These are phyloP conservation scores for Pseudohyphozyma bogoriensis DNA, from an alignment of 768 basidiomycete genomes.

Conservation along the genomic window DNA sequence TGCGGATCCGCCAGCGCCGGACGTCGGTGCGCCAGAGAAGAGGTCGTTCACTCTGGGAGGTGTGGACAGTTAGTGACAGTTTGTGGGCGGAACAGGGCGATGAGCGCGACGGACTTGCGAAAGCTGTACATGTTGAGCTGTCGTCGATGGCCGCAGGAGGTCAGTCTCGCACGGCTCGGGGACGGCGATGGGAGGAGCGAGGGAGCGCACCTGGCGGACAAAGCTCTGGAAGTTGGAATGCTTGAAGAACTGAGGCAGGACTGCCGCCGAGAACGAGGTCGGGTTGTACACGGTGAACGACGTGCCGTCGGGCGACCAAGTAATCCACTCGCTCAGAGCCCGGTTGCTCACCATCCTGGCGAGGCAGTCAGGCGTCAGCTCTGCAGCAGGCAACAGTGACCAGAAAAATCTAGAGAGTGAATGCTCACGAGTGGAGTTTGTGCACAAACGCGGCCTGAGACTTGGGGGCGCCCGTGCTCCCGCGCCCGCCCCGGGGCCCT, in stretches of 20 bases:
- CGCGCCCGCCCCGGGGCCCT: not conserved
- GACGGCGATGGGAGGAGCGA: not conserved
- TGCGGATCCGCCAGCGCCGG: not conserved
- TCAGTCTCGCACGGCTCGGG: slow-evolving; percentile 25
- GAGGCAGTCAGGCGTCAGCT: no score
- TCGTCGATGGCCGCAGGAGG: not conserved
- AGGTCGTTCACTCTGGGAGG: not conserved
- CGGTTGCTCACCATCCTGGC: not conserved
- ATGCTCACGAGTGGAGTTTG: not conserved
- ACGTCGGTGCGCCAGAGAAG: not conserved
- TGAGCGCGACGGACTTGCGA: slow-evolving; percentile 48
- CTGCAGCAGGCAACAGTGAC: no score
- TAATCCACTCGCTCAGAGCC: not conserved
- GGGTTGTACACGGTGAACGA: slow-evolving; percentile 17
- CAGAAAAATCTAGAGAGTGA: no score
- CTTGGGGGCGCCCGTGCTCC: not conserved
- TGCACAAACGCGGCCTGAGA: not conserved
- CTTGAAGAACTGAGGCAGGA: slow-evolving; percentile 41
- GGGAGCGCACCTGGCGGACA: slow-evolving; percentile 36
- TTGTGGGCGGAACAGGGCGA: not conserved
- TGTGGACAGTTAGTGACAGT: not conserved
- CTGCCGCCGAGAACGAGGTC: slow-evolving; percentile 11
- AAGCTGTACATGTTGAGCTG: slow-evolving; percentile 80
- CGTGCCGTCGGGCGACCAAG: slow-evolving; percentile 19
- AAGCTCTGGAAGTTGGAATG: slow-evolving; percentile 39